phyloP scores from a whole-genome alignment of 2,329 filamentous ascomycete genomes.

The Monosporascus sp. region DNA sequence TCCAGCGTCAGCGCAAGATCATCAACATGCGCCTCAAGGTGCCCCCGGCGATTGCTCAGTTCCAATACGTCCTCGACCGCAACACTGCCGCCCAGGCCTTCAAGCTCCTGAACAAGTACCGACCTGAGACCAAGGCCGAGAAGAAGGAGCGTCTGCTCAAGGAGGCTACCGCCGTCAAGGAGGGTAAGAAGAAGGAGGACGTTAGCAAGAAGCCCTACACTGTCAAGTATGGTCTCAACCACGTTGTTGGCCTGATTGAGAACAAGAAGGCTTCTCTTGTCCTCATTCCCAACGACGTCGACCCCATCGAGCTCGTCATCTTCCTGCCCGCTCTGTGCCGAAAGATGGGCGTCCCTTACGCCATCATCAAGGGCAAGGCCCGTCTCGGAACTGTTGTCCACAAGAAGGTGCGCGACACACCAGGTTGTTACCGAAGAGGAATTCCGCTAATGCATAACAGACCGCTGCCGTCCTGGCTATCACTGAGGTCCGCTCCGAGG shows the following conservation, averaged over 20 bases:
- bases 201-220: slow-evolving; percentile 99
- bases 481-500: slow-evolving; percentile 95
- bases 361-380: slow-evolving; percentile 99
- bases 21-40: slow-evolving; percentile 98
- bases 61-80: slow-evolving; percentile 94
- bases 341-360: slow-evolving; percentile 99
- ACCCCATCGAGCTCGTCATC: slow-evolving; percentile 98
- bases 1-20: slow-evolving; percentile 92
- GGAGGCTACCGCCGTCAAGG: slow-evolving; percentile 95
- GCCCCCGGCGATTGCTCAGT: slow-evolving; percentile 93
- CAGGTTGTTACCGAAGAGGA: neutral
- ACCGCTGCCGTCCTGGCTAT: slow-evolving; percentile 93
- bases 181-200: slow-evolving; percentile 99
- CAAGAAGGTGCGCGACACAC: slow-evolving; percentile 72
- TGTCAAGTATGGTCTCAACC: slow-evolving; percentile 99
- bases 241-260: slow-evolving; percentile 94
- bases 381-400: slow-evolving; percentile 97
- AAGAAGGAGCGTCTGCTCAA: slow-evolving; percentile 99
- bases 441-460: slow-evolving; percentile 44
- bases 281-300: slow-evolving; percentile 98
- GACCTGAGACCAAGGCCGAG: slow-evolving; percentile 96
- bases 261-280: slow-evolving; percentile 99
- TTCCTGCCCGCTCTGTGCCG: slow-evolving; percentile 98
- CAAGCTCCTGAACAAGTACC: slow-evolving; percentile 99
- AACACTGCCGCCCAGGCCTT: slow-evolving; percentile 95